Percentiles rank a stretch among this genome's conserved stretches.
Conservation (phyloP, 2,329 filamentous ascomycete species). For the Cryphonectria naterciae region DNA sequence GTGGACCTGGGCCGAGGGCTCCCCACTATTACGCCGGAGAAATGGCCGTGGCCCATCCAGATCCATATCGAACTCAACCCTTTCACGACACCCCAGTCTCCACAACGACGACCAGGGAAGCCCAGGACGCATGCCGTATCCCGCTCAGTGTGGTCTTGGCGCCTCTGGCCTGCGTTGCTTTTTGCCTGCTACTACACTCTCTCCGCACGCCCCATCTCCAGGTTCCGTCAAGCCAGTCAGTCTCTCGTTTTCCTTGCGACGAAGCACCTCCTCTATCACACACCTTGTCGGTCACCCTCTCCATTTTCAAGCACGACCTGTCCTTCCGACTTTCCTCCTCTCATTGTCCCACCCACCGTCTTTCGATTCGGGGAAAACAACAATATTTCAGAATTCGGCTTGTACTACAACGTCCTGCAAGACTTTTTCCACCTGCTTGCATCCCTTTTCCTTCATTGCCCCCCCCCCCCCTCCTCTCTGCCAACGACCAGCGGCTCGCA, state of each 20-base stretch:
- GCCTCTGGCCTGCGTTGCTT: constrained; percentile 12
- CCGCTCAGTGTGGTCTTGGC: constrained; percentile 14
- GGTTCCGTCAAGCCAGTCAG: constrained; percentile 8
- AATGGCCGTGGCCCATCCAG: constrained; percentile 54
- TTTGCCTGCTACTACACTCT: constrained; percentile 3
- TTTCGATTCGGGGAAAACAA: neutral
- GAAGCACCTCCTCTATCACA: neutral
- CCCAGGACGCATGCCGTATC: neutral
- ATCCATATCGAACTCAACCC: constrained; percentile 37
- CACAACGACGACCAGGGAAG: constrained; percentile 12
- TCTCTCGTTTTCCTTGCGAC: constrained; percentile 29
- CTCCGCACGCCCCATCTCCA: constrained; percentile 29
- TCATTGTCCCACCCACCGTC: neutral
- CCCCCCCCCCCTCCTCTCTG: neutral
- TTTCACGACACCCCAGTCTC: constrained; percentile 28
- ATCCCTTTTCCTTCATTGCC: neutral
- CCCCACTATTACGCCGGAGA: constrained; percentile 64
- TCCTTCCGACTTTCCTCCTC: neutral
- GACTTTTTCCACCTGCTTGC: neutral
- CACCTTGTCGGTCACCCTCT: neutral
- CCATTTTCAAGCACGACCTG: neutral
- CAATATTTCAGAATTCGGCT: neutral
- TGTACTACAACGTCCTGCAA: neutral
- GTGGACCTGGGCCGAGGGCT: constrained; percentile 37
- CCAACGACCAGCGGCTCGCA: constrained; percentile 5